Evolutionary conservation across 1,284 basidiomycete genomes (phyloP).

Genomic region (Anthracocystis setariae): DNA sequence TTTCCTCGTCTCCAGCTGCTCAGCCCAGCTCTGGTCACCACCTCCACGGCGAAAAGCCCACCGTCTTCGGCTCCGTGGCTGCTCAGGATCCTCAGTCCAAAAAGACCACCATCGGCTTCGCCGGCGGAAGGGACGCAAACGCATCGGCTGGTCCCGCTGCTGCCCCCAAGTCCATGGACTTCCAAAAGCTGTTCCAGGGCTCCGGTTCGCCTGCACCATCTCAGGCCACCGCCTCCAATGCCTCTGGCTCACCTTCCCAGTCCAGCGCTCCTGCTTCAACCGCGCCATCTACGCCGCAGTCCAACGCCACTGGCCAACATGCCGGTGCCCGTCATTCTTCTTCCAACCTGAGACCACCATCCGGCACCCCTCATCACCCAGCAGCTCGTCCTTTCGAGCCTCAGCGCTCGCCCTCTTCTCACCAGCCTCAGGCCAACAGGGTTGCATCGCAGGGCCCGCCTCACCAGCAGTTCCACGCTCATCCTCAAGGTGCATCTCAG

Average conservation of each 20-base stretch:
- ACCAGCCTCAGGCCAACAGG: constrained; percentile 38
- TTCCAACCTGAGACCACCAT: constrained; percentile 51
- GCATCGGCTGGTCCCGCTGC: constrained; percentile 62
- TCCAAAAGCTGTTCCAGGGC: constrained; percentile 67
- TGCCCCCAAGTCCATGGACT: constrained; percentile 54
- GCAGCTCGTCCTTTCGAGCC: constrained; percentile 54
- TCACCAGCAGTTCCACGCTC: constrained; percentile 49
- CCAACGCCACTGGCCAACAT: constrained; percentile 23
- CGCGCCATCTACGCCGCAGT: constrained; percentile 35
- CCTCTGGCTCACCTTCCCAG: constrained; percentile 35
- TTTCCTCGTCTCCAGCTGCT: constrained; percentile 69
- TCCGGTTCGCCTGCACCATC: constrained; percentile 45
- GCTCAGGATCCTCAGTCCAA: constrained; percentile 59
- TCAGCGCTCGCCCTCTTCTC: constrained; percentile 50
- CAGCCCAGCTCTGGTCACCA: constrained; percentile 65
- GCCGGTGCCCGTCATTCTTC: constrained; percentile 38
- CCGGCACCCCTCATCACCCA: constrained; percentile 44
- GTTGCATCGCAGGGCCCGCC: constrained; percentile 39
- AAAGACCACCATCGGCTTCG: constrained; percentile 62
- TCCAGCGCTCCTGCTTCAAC: constrained; percentile 40
- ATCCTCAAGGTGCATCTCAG: constrained; percentile 47
- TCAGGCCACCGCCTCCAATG: constrained; percentile 32
- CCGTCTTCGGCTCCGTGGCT: constrained; percentile 67
- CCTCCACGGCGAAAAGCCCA: constrained; percentile 63
- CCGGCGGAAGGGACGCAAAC: constrained; percentile 70